Percentiles rank a stretch among this genome's conserved stretches.
Evolutionary conservation across 306 rosid genomes (phyloP).

Genomic region (Lathyrus tuberosus): DNA sequence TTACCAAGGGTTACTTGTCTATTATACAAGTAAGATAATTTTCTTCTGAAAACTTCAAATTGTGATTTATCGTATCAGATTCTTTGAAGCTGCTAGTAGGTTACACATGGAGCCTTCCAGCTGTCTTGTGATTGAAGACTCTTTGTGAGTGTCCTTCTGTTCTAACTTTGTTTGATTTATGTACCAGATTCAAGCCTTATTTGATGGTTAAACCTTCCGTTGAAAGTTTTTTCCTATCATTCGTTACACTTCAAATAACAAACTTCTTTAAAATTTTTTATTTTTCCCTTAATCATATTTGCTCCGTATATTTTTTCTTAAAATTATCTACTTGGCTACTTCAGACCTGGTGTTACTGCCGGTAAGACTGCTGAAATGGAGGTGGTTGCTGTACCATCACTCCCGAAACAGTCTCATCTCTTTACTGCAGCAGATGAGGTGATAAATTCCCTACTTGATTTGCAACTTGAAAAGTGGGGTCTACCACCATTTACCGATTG

Average conservation of each 20-base stretch:
- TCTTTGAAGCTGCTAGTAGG: constrained; percentile 77
- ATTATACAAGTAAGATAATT: constrained; percentile 2
- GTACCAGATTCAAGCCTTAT: constrained; percentile 8
- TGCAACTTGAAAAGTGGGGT: constrained; percentile 93
- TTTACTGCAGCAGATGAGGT: constrained; percentile 81
- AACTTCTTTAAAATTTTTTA: background rate
- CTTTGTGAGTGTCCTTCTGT: constrained; percentile 57
- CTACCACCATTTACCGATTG: constrained; percentile 94
- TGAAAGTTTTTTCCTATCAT: constrained; percentile 13
- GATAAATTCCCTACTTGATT: constrained; percentile 88
- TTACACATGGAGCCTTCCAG: constrained; percentile 66
- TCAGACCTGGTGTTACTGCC: constrained; percentile 89
- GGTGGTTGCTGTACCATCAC: constrained; percentile 93
- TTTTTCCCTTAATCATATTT: constrained; percentile 23
- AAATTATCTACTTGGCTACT: constrained; percentile 40
- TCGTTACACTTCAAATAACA: background rate
- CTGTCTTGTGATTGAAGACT: constrained; percentile 94
- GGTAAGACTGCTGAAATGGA: constrained; percentile 90
- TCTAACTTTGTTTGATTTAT: constrained; percentile 17
- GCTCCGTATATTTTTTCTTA: constrained; percentile 27
- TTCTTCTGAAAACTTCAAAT: constrained; percentile 37
- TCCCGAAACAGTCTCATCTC: constrained; percentile 79
- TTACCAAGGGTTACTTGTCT: constrained; percentile 20
- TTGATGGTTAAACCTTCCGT: constrained; percentile 16
- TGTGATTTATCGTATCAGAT: constrained; percentile 53